These are phyloP conservation scores for Dimocarpus longan DNA, from an alignment of 345 rosid genomes.

Conservation along the genomic window DNA sequence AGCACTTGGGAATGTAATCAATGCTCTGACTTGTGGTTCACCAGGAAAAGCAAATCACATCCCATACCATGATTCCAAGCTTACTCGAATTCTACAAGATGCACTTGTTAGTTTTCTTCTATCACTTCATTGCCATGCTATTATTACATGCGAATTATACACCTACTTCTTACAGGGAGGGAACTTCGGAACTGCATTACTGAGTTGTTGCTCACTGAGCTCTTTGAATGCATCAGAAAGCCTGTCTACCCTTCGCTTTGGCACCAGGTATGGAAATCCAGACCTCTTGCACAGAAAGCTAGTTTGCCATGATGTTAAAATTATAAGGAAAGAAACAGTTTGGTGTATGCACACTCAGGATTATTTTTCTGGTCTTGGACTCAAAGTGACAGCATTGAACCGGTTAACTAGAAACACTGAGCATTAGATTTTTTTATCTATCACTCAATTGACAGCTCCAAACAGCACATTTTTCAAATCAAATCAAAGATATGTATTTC, in stretches of 20 bases:
- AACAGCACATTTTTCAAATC: no score
- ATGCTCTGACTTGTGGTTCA: conserved; percentile 77
- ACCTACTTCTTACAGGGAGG: conserved; percentile 62
- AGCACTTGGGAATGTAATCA: conserved; percentile 83
- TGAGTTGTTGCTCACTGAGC: conserved; percentile 95
- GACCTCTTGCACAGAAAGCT: neutral
- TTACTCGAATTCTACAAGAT: conserved; percentile 85
- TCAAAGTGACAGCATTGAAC: neutral
- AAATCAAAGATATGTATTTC: neutral
- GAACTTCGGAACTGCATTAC: conserved; percentile 70
- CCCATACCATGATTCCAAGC: conserved; percentile 93
- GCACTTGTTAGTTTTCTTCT: conserved; percentile 60
- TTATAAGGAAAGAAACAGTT: neutral
- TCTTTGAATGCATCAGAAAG: conserved; percentile 77
- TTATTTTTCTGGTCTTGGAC: neutral
- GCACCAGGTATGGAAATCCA: conserved; percentile 58
- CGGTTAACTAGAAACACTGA: neutral
- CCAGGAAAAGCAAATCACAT: conserved; percentile 63
- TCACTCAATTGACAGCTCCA: no score
- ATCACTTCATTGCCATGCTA: conserved; percentile 4
- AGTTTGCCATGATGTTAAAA: neutral
- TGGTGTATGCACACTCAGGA: neutral
- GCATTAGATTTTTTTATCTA: neutral
- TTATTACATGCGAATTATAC: conserved; percentile 4
- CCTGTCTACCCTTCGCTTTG: conserved; percentile 87